phyloP scores from a whole-genome alignment of 495 filamentous ascomycete species.

The Neurospora pannonica region DNA sequence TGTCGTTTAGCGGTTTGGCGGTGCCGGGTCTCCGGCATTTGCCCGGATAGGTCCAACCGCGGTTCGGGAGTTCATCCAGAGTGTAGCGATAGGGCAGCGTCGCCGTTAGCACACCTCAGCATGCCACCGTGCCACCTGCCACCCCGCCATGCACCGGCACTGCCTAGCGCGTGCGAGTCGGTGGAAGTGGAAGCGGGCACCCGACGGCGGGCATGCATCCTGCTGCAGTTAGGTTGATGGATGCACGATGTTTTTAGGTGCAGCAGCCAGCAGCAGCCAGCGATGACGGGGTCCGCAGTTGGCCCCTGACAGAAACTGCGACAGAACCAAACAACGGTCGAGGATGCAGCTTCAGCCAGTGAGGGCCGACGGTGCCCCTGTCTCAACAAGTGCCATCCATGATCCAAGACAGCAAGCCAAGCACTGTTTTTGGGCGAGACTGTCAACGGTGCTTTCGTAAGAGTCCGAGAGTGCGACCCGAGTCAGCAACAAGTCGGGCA shows the following conservation, averaged over 20 bases:
- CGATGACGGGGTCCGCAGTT: background rate
- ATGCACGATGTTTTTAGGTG: background rate
- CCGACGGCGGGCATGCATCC: too few species aligned
- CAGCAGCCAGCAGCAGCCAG: background rate
- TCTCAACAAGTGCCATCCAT: background rate
- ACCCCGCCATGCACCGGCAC: background rate
- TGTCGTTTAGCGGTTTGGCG: background rate
- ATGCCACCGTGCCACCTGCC: background rate
- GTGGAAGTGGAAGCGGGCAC: background rate
- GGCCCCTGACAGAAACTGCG: background rate
- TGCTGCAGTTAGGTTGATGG: background rate
- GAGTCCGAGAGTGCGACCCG: background rate
- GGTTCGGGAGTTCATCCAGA: background rate
- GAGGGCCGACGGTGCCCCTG: background rate
- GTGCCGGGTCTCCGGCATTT: background rate
- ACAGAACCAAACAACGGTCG: background rate
- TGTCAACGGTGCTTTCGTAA: background rate
- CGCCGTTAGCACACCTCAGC: background rate
- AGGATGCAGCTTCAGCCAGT: background rate
- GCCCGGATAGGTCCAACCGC: background rate
- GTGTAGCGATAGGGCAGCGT: background rate
- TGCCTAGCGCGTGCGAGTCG: background rate
- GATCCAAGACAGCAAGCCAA: background rate
- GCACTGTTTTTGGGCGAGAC: background rate
- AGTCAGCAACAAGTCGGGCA: background rate